phyloP scores from a whole-genome alignment of 2,329 filamentous ascomycete species.

The Boeremia lycopersici region DNA sequence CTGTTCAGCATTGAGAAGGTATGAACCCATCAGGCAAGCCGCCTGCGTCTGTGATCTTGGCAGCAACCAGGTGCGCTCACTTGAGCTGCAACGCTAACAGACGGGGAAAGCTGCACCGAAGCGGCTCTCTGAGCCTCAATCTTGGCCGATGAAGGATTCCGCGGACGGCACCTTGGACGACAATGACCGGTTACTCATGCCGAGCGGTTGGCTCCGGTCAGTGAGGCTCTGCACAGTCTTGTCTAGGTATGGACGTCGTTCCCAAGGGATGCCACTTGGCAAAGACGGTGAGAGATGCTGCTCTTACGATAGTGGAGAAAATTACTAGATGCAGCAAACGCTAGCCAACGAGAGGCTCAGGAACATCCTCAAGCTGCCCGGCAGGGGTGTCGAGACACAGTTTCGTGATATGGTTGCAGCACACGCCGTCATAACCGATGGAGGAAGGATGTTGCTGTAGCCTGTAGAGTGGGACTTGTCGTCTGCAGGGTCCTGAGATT shows the following conservation, averaged over 20 bases:
- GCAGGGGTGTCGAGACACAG: slow-evolving; percentile 3
- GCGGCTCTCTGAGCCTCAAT: slow-evolving; percentile 15
- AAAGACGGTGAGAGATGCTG: slow-evolving; percentile 17
- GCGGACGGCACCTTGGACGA: slow-evolving; percentile 2
- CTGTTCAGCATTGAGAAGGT: slow-evolving; percentile 1
- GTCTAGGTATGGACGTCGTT: slow-evolving; percentile 1
- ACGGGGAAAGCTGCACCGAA: slow-evolving; percentile 13
- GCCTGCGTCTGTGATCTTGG: slow-evolving; percentile 3
- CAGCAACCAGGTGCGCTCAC: not conserved
- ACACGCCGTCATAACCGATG: slow-evolving; percentile 14
- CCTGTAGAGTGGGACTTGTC: slow-evolving; percentile 7
- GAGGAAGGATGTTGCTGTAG: slow-evolving; percentile 7
- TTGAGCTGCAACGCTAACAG: slow-evolving; percentile 5
- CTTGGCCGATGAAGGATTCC: slow-evolving; percentile 2
- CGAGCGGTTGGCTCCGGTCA: slow-evolving; percentile 13
- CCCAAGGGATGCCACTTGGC: slow-evolving; percentile 16
- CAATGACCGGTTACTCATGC: slow-evolving; percentile 1
- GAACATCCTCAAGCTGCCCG: not conserved
- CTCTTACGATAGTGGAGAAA: slow-evolving; percentile 12
- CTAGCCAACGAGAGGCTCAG: slow-evolving; percentile 14
- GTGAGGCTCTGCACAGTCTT: slow-evolving; percentile 9
- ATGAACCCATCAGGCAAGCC: not conserved
- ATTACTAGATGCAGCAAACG: slow-evolving; percentile 8
- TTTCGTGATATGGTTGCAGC: slow-evolving; percentile 1
- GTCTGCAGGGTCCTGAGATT: slow-evolving; percentile 12